Percentiles rank a stretch among this genome's conserved stretches.
These are phyloP conservation scores for Dissoconium aciculare DNA, from an alignment of 2,329 filamentous ascomycete genomes.

Conservation along the genomic window DNA sequence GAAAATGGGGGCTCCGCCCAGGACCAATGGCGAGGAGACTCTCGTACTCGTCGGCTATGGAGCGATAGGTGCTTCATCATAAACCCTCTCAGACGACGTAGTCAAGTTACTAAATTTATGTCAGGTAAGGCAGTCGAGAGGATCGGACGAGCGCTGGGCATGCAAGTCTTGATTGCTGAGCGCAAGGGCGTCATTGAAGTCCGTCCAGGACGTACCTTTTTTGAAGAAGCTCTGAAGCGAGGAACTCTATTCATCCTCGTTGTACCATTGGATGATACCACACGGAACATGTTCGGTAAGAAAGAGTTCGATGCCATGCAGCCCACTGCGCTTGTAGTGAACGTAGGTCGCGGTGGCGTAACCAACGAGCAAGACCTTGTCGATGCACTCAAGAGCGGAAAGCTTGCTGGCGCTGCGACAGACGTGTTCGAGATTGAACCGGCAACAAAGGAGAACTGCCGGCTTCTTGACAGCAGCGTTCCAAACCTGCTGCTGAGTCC, in stretches of 20 bases:
- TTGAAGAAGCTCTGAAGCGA: conserved; percentile 24
- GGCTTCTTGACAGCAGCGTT: conserved; percentile 30
- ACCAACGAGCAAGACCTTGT: conserved; percentile 36
- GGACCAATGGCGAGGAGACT: conserved; percentile 35
- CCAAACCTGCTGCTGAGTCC: conserved; percentile 39
- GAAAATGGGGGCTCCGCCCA: conserved; percentile 25
- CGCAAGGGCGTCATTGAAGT: conserved; percentile 25
- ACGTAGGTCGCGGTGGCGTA: conserved; percentile 37
- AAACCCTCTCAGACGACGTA: neutral
- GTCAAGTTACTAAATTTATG: conserved; percentile 1
- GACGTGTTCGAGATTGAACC: conserved; percentile 38
- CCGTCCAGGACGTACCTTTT: conserved; percentile 22
- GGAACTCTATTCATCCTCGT: conserved; percentile 27
- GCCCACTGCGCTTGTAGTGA: conserved; percentile 32
- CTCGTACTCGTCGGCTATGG: conserved; percentile 39
- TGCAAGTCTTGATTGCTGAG: conserved; percentile 36
- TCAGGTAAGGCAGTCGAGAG: conserved; percentile 31
- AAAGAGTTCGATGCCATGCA: conserved; percentile 33
- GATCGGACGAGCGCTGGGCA: conserved; percentile 33
- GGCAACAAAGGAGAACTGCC: conserved; percentile 28
- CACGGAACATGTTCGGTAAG: conserved; percentile 14
- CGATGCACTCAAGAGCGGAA: conserved; percentile 29
- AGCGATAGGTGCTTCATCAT: conserved; percentile 25
- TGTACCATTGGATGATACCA: conserved; percentile 15
- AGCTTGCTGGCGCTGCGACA: conserved; percentile 35